A percentile compares a stretch with the other conserved stretches of the same genome.
Evolutionary conservation across 345 rosid genomes (phyloP).

Genomic region (Populus deltoides): DNA sequence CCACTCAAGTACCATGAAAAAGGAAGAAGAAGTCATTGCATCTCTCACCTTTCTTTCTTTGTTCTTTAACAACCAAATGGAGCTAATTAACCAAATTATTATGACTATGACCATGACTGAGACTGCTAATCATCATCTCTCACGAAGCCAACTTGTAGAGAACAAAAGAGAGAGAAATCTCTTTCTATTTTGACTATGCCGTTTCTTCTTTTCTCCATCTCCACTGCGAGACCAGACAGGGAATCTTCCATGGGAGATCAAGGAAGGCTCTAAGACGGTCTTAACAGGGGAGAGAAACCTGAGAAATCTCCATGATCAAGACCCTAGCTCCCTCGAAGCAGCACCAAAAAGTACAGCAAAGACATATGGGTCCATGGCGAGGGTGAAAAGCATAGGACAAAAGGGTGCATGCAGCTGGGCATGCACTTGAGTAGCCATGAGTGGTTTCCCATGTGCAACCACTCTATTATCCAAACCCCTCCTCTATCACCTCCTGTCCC

Average conservation of each 20-base stretch:
- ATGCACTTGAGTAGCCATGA: constrained; percentile 56
- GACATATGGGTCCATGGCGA: constrained; percentile 35
- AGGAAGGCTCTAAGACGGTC: background rate
- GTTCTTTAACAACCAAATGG: no score
- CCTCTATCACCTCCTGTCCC: constrained; percentile 1
- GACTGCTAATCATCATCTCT: no score
- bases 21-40: no score
- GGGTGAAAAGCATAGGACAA: constrained; percentile 39
- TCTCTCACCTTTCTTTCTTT: no score
- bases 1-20: no score
- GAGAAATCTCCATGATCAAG: background rate
- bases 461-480: constrained; percentile 10
- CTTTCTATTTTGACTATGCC: no score
- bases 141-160: no score
- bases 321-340: background rate
- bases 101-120: no score
- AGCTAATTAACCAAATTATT: no score
- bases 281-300: background rate
- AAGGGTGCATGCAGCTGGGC: constrained; percentile 29
- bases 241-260: background rate
- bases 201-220: background rate
- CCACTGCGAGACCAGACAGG: background rate
- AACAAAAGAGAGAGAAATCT: no score
- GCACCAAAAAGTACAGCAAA: constrained; percentile 11
- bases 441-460: constrained; percentile 65